A percentile compares a stretch with the other conserved stretches of the same genome.
These are phyloP conservation scores for Xylaria flabelliformis DNA, from an alignment of 495 filamentous ascomycete genomes.

Conservation along the genomic window DNA sequence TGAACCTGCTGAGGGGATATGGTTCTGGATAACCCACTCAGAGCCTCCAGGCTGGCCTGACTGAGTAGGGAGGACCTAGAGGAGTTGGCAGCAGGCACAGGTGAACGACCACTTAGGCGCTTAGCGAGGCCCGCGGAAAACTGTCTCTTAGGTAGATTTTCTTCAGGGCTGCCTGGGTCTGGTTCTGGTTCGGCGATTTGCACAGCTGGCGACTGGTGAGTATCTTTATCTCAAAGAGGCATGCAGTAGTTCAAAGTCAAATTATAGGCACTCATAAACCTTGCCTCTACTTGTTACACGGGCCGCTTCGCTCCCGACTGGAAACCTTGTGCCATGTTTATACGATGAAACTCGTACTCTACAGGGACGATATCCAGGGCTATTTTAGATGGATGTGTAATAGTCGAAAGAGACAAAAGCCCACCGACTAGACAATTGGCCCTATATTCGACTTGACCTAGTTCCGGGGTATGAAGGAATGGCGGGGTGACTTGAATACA, in stretches of 20 bases:
- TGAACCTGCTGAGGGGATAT: conserved; percentile 34
- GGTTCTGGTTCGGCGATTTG: conserved; percentile 56
- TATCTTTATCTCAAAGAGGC: conserved; percentile 10
- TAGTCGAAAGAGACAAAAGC: background rate
- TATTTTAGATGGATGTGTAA: background rate
- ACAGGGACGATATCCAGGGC: background rate
- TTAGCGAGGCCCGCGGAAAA: conserved; percentile 49
- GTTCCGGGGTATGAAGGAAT: background rate
- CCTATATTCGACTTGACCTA: background rate
- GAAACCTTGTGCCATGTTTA: background rate
- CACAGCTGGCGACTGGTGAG: conserved; percentile 45
- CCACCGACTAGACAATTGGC: background rate
- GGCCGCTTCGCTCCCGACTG: background rate
- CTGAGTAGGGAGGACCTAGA: conserved; percentile 49
- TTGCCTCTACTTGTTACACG: background rate
- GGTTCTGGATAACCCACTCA: conserved; percentile 34
- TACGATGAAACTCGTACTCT: conserved; percentile 2
- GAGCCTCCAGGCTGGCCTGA: conserved; percentile 42
- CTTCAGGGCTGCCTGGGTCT: conserved; percentile 41
- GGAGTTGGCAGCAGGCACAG: conserved; percentile 37
- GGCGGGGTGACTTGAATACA: background rate
- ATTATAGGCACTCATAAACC: background rate
- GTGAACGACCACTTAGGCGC: conserved; percentile 50
- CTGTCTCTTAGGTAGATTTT: conserved; percentile 50
- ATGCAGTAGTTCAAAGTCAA: background rate